Evolutionary conservation across 163 green algal genomes (phyloP).

Genomic region (Picocystis sp.): DNA sequence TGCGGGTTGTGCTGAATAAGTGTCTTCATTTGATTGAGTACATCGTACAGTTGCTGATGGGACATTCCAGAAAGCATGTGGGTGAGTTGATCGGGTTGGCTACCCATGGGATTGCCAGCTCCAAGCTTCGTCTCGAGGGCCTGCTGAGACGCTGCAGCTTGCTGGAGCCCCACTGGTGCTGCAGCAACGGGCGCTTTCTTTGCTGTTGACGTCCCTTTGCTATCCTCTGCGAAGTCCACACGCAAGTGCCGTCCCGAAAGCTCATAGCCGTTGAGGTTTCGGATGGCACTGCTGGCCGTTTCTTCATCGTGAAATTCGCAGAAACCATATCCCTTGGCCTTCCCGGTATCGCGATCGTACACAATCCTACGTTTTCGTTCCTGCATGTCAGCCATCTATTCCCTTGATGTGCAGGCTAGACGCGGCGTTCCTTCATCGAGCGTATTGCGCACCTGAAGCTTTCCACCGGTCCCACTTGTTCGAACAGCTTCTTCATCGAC

Average conservation of each 20-base stretch:
- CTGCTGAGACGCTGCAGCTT: conserved; percentile 14
- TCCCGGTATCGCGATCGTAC: conserved; percentile 74
- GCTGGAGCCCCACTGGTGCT: not conserved
- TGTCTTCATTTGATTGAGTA: conserved; percentile 37
- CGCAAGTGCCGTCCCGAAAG: conserved; percentile 57
- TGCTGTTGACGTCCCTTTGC: not conserved
- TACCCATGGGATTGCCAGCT: conserved; percentile 11
- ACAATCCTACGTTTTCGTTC: conserved; percentile 46
- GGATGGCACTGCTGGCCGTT: conserved; percentile 63
- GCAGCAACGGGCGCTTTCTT: not conserved
- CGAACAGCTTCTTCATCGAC: conserved; percentile 56
- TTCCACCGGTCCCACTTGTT: conserved; percentile 63
- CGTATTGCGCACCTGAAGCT: conserved; percentile 33
- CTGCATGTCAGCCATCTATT: not conserved
- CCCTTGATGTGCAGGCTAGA: not conserved
- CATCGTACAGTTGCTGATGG: conserved; percentile 44
- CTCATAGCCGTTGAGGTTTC: conserved; percentile 71
- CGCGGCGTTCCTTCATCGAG: not conserved
- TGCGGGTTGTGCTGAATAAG: conserved; percentile 43
- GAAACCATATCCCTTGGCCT: conserved; percentile 86
- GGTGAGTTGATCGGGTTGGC: conserved; percentile 30
- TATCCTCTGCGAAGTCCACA: conserved; percentile 73
- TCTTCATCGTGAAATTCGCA: conserved; percentile 75
- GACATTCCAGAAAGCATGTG: conserved; percentile 37
- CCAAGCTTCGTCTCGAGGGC: conserved; percentile 3